Evolutionary conservation across 208 protist species (phyloP), one percentile per base, ranked within the genome.

Genomic region (Wallacemonas rigidus): DNA sequence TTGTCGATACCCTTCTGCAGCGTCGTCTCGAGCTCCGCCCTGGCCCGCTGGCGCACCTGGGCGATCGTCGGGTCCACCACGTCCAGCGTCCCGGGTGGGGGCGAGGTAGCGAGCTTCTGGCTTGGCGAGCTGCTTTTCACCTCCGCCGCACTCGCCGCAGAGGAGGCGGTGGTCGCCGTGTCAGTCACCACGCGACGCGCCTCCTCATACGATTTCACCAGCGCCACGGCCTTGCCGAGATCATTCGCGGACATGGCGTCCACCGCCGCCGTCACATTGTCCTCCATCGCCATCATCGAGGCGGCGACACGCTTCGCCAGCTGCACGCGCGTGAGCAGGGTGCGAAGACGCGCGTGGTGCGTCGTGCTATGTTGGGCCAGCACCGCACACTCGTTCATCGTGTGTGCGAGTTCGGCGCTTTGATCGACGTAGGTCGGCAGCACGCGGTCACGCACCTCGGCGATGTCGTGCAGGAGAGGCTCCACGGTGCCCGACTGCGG

Each of bases 201-300:
- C 64, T 73, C 79, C 55, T 92, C 83, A 69, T 92, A 95, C 60
- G 80, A 82, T 17, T 65, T 71, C 40, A 95, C 75, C 7, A 91
- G 76, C 64, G 84, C 67, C 50, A 92, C 83, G 4, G 73, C 85
- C 15, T 73, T 69, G 12, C 85, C 81, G n/a, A 93, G 63, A 44
- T 92, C 87, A 5, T 75, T 80, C 0, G 67, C 12, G 3, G 72
- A 77, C 44, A 92, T 62, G 39, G 76, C 80, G 12, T 41, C 54
- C 53, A 51, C 57, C 44, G 92, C 70, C 36, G 69, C 57, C 26
- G 64, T 55, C 14, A 85, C 75, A 53, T 83, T 79, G 39, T 62
- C 47, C 26, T 87, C 67, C 83, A 91, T 89, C 41, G 81, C 69
- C 44, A 53, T 55, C 73, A 89, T 77, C 35, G 87, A 79, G 43